phyloP scores from a whole-genome alignment of 495 filamentous ascomycete genomes.

The Aspergillus bertholletiae region DNA sequence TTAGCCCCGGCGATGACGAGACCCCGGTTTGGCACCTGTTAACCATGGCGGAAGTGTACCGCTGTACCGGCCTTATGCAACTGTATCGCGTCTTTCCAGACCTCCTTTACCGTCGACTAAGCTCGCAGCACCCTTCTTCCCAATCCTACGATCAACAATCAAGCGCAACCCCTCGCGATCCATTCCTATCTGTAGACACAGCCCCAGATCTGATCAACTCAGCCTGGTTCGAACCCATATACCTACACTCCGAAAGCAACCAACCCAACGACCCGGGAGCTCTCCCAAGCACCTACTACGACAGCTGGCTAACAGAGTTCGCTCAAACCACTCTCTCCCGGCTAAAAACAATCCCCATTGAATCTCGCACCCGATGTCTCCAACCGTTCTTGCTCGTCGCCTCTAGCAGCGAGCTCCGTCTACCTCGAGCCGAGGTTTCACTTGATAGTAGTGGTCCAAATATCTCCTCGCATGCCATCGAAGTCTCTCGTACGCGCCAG shows the following conservation, averaged over 20 bases:
- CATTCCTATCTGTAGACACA: constrained; percentile 29
- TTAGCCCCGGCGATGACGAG: constrained; percentile 52
- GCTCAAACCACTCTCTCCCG: constrained; percentile 49
- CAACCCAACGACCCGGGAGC: not conserved
- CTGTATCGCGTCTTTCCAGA: constrained; percentile 55
- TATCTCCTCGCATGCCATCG: constrained; percentile 45
- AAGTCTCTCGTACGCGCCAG: constrained; percentile 40
- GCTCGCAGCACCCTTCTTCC: constrained; percentile 12
- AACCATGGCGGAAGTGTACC: constrained; percentile 55
- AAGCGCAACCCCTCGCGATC: constrained; percentile 11
- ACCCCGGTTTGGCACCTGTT: constrained; percentile 55
- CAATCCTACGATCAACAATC: constrained; percentile 8
- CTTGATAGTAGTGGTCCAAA: constrained; percentile 18
- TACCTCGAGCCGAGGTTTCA: constrained; percentile 23
- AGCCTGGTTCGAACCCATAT: constrained; percentile 14
- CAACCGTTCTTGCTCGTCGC: constrained; percentile 53
- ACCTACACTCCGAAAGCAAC: not conserved
- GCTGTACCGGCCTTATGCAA: constrained; percentile 51
- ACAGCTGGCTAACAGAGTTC: constrained; percentile 51
- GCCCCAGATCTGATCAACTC: constrained; percentile 17
- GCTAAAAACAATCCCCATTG: constrained; percentile 47
- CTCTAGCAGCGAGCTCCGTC: constrained; percentile 46
- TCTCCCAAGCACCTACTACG: constrained; percentile 20
- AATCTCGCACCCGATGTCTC: constrained; percentile 52
- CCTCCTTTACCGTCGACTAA: constrained; percentile 42